Evolutionary conservation across 1,284 basidiomycete genomes (phyloP).

Genomic region (Cutaneotrichosporon sp.): DNA sequence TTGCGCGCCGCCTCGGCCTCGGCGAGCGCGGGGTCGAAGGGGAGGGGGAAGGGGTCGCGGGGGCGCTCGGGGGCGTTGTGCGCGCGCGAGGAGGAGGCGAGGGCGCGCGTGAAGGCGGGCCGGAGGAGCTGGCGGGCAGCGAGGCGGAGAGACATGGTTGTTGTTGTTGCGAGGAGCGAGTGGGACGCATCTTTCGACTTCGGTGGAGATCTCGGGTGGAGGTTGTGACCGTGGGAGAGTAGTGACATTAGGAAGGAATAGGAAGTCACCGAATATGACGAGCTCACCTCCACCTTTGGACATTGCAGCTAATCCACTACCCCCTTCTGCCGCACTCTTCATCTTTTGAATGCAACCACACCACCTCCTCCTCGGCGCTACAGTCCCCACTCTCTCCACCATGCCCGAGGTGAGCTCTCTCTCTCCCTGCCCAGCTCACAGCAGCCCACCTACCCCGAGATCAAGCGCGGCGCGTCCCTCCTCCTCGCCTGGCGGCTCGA

Average conservation of each 20-base stretch:
- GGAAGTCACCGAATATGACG: conserved; percentile 4
- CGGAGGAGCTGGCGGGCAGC: neutral
- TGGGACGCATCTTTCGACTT: neutral
- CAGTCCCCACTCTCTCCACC: neutral
- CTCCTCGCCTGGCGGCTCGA: conserved; percentile 59
- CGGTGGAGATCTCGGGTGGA: neutral
- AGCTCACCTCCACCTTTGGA: neutral
- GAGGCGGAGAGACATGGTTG: neutral
- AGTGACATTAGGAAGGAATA: neutral
- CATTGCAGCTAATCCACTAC: neutral
- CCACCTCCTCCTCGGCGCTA: neutral
- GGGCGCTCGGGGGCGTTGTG: neutral
- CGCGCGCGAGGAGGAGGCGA: neutral
- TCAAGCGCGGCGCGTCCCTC: conserved; percentile 52
- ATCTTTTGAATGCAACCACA: neutral
- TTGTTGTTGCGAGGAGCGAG: neutral
- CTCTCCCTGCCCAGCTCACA: conserved; percentile 1
- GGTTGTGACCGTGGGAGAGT: neutral
- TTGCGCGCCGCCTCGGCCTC: conserved; percentile 18
- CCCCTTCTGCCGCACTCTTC: neutral
- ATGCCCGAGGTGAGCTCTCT: neutral
- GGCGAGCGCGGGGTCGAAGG: conserved; percentile 44
- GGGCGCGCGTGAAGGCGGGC: neutral
- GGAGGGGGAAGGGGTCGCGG: conserved; percentile 50
- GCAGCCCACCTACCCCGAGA: conserved; percentile 28